Evolutionary conservation across 768 basidiomycete species (phyloP), one percentile per base, ranked within the genome.

Genomic region (Leucosporidium scottii): DNA sequence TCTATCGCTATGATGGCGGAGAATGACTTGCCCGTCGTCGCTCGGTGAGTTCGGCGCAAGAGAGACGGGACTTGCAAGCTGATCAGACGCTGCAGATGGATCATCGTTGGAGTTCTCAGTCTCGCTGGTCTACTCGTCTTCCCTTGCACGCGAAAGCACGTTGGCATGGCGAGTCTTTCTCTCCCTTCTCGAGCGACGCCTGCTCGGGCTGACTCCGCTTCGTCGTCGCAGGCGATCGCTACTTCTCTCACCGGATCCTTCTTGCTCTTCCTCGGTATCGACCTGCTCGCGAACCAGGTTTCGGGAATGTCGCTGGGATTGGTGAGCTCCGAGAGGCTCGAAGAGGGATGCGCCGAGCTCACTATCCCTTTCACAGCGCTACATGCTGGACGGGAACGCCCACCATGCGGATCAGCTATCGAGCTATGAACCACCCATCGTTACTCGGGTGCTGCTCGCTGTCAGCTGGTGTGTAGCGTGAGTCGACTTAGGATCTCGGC

Each of bases 201-300:
- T 39, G n/a, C 8, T 27, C 34, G 4, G 5, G n/a, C 7, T 49
- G 39, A 44, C 13, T 15, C 17, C 36, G 2, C 0, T 64, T 7
- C 2, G 1, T 8, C 56, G 4, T 28, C 58, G 58, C 34, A 65
- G 64, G 28, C 44, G n/a, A 28, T 65, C 50, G n/a, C 64, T n/a
- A 65, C 49, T 1, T 27, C 56, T 9, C 15, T 59, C 2, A 59
- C 50, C 13, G 64, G 64, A 17, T 59, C 50, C 0, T 65, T 65
- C 58, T 31, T 65, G 6, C 27, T 65, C 9, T 65, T 59, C 34
- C 64, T 65, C 20, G 58, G 57, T 23, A 34, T 59, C 57, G 64
- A 65, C 34, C 13, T 65, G 20, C 27, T 65, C 58, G 50, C 30
- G 17, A 65, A 65, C 64, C 9, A 51, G 4, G 49, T 54, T 0